A percentile compares a stretch with the other conserved stretches of the same genome.
Evolutionary conservation across 768 basidiomycete species (phyloP).

Genomic region (Suillus tomentosus): DNA sequence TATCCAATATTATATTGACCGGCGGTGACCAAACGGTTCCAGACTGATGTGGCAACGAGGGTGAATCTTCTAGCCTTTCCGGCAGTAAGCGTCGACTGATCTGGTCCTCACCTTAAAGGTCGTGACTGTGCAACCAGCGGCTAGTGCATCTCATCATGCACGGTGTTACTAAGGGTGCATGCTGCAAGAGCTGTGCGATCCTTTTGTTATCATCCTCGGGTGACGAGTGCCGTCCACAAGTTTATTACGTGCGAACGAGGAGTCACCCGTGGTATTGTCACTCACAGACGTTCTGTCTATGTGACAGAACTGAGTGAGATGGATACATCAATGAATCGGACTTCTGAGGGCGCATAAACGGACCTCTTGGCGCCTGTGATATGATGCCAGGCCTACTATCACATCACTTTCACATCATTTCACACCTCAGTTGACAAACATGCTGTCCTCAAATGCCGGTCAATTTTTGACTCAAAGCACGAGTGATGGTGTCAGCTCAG

Average conservation of each 20-base stretch:
- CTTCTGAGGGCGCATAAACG: slow-evolving; percentile 4
- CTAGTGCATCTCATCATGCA: neutral
- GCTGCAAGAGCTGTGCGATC: neutral
- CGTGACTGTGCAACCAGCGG: neutral
- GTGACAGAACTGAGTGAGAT: neutral
- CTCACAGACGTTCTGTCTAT: slow-evolving; percentile 3
- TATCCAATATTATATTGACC: neutral
- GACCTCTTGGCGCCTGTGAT: slow-evolving; percentile 2
- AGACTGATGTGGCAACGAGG: neutral
- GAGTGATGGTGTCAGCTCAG: neutral
- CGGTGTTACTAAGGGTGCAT: neutral
- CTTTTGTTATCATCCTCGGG: neutral
- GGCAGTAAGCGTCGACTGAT: neutral
- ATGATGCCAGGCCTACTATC: neutral
- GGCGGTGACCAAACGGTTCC: neutral
- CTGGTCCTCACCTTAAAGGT: slow-evolving; percentile 1
- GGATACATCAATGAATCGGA: neutral
- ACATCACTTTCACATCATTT: neutral
- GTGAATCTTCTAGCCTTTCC: neutral
- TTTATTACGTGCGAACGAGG: slow-evolving; percentile 1
- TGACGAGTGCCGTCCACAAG: neutral
- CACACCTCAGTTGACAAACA: neutral
- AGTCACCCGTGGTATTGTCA: neutral
- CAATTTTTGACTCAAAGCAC: neutral
- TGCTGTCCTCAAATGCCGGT: neutral